These are phyloP conservation scores for Microdochium bolleyi DNA, from an alignment of 2,329 filamentous ascomycete species.

Conservation along the genomic window DNA sequence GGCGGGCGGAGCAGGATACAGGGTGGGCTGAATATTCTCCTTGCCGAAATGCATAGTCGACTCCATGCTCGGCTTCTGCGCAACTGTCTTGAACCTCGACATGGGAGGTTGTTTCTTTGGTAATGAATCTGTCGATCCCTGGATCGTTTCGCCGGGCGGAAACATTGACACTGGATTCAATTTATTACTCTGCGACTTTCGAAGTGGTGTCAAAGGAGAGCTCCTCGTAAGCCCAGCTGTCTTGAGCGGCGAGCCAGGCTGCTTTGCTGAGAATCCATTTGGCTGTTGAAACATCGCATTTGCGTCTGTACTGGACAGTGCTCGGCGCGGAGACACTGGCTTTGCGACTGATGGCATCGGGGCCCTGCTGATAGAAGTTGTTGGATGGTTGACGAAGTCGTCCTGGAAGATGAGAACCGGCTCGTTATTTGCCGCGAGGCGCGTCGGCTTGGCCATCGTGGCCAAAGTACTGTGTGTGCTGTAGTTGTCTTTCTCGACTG, in stretches of 20 bases:
- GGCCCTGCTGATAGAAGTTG: slow-evolving; percentile 45
- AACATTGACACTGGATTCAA: slow-evolving; percentile 62
- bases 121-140: slow-evolving; percentile 54
- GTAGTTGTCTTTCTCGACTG: neutral
- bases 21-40: slow-evolving; percentile 45
- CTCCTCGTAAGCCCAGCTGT: slow-evolving; percentile 42
- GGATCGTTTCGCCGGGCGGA: slow-evolving; percentile 47
- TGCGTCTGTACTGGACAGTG: slow-evolving; percentile 41
- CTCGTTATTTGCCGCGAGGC: slow-evolving; percentile 35
- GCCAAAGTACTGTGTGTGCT: slow-evolving; percentile 17
- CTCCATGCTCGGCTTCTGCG: slow-evolving; percentile 43
- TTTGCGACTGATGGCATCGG: slow-evolving; percentile 45
- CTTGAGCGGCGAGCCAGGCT: slow-evolving; percentile 63
- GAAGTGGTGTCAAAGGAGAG: slow-evolving; percentile 53
- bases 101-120: slow-evolving; percentile 56
- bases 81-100: slow-evolving; percentile 49
- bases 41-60: slow-evolving; percentile 35
- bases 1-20: slow-evolving; percentile 38
- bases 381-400: slow-evolving; percentile 34
- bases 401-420: slow-evolving; percentile 46
- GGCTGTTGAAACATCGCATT: slow-evolving; percentile 63
- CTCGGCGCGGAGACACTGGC: slow-evolving; percentile 30
- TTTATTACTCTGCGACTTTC: slow-evolving; percentile 44
- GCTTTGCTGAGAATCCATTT: slow-evolving; percentile 34
- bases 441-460: slow-evolving; percentile 46